Evolutionary conservation across 305 asterid species (phyloP), one percentile per base, ranked within the genome.

Genomic region (Fraxinus albicans): DNA sequence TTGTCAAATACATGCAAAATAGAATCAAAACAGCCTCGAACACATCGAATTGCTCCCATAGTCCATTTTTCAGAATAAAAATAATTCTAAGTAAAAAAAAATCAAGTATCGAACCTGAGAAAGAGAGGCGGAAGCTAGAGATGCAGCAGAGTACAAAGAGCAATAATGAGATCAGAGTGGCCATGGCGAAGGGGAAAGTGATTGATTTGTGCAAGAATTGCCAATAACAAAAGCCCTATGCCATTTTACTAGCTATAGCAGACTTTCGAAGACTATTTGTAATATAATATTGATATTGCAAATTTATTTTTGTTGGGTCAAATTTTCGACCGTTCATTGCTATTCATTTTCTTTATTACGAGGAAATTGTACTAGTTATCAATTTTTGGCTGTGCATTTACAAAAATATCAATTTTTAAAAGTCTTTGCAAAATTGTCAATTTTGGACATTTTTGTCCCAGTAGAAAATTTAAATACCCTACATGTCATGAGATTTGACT

Each of bases 111-210:
- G 77, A 42, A 95, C 97, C 98, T 88, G 97, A 87, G 82, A 86
- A 79, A 76, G 92, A 87, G 74, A 85, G 81, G 84, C 50, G 86
- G 84, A 90, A 12, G 77, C 79, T 82, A 78, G 90, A 79, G 79
- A 88, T 5, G 85, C 89, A 82, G 85, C 86, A 90, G 82, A 91
- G 81, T 73, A 91, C 25, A 9, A 55, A 72, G 25, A 88, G 77
- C 78, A 84, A 70, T 81, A 88, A 81, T 73, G 88, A 67, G 82
- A 85, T 85, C 85, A 82, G 89, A 13, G 87, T 40, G 79, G 83
- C 94, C 97, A 94, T 90, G 90, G 88, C 90, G 83, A 77, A n/a
- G 87, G 77, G 65, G 63, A 21, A 75, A 76, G 38, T 35, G 85
- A 69, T 31, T 34, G 38, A 73, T 27, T 21, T 6, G 60, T 29